A percentile compares a stretch with the other conserved stretches of the same genome.
phyloP scores from a whole-genome alignment of 1,284 basidiomycete species.

The Rhodotorula glutinis region DNA sequence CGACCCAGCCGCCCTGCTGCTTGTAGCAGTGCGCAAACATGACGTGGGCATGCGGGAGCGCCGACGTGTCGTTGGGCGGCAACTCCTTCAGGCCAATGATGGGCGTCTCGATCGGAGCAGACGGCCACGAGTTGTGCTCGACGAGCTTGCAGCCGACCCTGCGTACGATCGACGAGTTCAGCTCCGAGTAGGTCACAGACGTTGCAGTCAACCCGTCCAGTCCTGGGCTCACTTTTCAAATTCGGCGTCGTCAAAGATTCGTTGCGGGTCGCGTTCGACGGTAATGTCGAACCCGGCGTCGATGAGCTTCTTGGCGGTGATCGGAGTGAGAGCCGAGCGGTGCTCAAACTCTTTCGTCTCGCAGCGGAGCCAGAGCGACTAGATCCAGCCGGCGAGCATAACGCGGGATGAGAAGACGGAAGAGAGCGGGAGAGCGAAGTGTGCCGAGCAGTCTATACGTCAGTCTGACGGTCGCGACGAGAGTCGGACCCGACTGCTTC shows the following conservation, averaged over 20 bases:
- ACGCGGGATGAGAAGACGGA: not conserved
- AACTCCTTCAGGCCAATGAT: conserved; percentile 98
- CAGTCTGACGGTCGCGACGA: not conserved
- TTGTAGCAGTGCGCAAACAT: conserved; percentile 99
- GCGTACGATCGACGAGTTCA: too few relatives aligned
- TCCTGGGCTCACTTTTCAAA: conserved; percentile 86
- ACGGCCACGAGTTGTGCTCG: conserved; percentile 84
- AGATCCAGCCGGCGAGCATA: not conserved
- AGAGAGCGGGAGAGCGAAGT: not conserved
- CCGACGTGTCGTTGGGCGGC: conserved; percentile 66
- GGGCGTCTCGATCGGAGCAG: conserved; percentile 67
- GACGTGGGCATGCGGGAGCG: conserved; percentile 90
- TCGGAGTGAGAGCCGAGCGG: conserved; percentile 88
- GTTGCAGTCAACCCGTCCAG: too few relatives aligned
- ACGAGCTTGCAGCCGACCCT: conserved; percentile 88
- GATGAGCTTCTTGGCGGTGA: conserved; percentile 84
- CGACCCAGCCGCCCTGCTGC: conserved; percentile 87
- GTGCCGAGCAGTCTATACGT: too few relatives aligned
- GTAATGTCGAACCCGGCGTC: conserved; percentile 86
- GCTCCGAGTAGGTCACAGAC: too few relatives aligned
- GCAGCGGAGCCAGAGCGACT: conserved; percentile 62
- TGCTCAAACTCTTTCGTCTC: conserved; percentile 94
- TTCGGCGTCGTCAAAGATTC: conserved; percentile 93
- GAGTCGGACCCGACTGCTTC: not conserved
- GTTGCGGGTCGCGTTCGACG: conserved; percentile 89